Evolutionary conservation across 805 yeast genomes (phyloP), one percentile per base, ranked within the genome.

Genomic region (Nakazawaea wickerhamii): DNA sequence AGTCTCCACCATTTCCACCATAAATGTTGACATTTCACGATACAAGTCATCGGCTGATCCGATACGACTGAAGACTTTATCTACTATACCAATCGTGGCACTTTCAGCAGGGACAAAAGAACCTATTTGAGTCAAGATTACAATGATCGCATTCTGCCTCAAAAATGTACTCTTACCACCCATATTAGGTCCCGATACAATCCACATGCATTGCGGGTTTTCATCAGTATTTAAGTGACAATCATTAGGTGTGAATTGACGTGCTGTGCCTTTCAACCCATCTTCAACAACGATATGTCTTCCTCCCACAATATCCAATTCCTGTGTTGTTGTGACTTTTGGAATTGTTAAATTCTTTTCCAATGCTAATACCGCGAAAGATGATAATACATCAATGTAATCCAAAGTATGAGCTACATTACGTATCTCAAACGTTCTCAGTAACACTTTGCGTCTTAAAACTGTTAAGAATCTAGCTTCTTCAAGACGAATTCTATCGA

Each of bases 1-100:
- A 2, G 95, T 83, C 57, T 89, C 96, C 30, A 81, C 70, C 95
- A 89, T 87, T 53, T 89, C 96, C 13, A 84, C 86, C 95, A 88
- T 86, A 54, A 89, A 89, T 0, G 96, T 88, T n/a, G 93, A 83
- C 53, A 83, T 76, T 32, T 89, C 89, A 37, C 78, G 72, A 46
- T 76, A 75, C 21, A 89, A 71, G 53, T 87, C 87, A 62, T 89
- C 96, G 0, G 87, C 81, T 0, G 96, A 89, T 2, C 89, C 89
- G 55, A 87, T 79, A 21, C 96, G 68, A 18, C 93, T 81, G 54
- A 82, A 85, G 0, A 88, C 76, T 41, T 81, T 74, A 59, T 88
- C 95, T 14, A 88, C 87, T 1, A 86, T 58, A 0, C 93, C 90
- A 45, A 84, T 65, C 10, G 60, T 67, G 0, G 90, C 91, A 6